These are phyloP conservation scores for Ogataea glucozyma DNA, from an alignment of 805 yeast species.

Conservation along the genomic window DNA sequence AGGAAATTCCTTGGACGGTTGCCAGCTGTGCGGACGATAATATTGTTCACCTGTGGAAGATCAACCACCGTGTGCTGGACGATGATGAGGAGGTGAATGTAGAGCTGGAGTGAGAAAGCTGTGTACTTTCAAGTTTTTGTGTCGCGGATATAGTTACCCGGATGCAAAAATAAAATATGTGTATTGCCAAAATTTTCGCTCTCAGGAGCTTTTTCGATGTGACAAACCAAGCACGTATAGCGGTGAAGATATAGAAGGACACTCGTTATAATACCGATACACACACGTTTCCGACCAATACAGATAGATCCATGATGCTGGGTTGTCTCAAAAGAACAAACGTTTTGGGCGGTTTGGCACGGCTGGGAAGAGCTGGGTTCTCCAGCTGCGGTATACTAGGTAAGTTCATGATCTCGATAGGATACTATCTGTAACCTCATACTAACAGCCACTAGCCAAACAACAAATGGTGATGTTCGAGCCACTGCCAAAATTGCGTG, in stretches of 20 bases:
- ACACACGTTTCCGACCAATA: background rate
- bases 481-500: constrained; percentile 51
- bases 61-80: constrained; percentile 36
- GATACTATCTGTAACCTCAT: too few species aligned
- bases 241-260: too few species aligned
- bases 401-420: too few species aligned
- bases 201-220: background rate
- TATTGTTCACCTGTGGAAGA: constrained; percentile 61
- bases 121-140: background rate
- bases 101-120: constrained; percentile 16
- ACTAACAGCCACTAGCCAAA: constrained; percentile 11
- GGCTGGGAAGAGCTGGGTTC: constrained; percentile 6
- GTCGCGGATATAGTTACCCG: constrained; percentile 5
- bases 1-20: constrained; percentile 72
- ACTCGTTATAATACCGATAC: too few species aligned
- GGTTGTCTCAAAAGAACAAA: constrained; percentile 1
- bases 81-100: constrained; percentile 24
- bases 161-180: background rate
- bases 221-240: background rate
- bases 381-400: constrained; percentile 4
- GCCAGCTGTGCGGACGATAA: constrained; percentile 66
- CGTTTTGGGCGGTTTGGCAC: constrained; percentile 1
- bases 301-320: constrained; percentile 2
- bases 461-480: constrained; percentile 42
- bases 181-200: constrained; percentile 8